A percentile compares a stretch with the other conserved stretches of the same genome.
Evolutionary conservation across 208 protist species (phyloP).

Genomic region (Crithidia bombi): DNA sequence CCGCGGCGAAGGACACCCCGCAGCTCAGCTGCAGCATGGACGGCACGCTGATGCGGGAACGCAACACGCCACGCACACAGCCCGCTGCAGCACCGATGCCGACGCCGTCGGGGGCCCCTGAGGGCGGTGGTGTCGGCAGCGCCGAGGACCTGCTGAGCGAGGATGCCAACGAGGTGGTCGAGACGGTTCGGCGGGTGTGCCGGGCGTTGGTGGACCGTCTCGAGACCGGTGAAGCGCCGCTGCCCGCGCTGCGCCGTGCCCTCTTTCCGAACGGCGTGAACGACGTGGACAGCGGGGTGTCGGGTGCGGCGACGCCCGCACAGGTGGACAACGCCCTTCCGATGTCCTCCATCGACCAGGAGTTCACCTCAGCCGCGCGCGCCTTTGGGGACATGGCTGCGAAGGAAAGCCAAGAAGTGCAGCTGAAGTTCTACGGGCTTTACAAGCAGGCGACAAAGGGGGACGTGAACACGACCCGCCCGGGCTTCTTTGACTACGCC

Average conservation of each 20-base stretch:
- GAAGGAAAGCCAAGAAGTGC: conserved; percentile 59
- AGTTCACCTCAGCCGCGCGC: conserved; percentile 64
- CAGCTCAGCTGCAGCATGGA: conserved; percentile 21
- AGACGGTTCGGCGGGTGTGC: conserved; percentile 43
- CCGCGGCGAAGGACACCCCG: background rate
- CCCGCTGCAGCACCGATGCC: conserved; percentile 18
- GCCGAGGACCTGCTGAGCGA: conserved; percentile 29
- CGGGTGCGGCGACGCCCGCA: conserved; percentile 9
- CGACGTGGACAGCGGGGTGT: conserved; percentile 13
- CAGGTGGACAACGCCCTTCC: conserved; percentile 26
- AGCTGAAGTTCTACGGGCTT: conserved; percentile 88
- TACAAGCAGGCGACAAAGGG: conserved; percentile 90
- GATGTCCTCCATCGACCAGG: conserved; percentile 37
- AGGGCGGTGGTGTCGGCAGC: conserved; percentile 7
- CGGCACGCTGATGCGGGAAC: conserved; percentile 18
- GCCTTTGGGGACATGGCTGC: conserved; percentile 54
- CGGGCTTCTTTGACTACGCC: conserved; percentile 83
- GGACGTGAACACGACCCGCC: conserved; percentile 71
- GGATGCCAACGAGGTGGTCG: conserved; percentile 33
- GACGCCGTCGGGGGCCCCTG: conserved; percentile 19
- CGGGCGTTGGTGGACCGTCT: conserved; percentile 46
- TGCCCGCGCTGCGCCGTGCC: conserved; percentile 39
- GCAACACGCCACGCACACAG: conserved; percentile 30
- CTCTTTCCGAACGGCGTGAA: conserved; percentile 41
- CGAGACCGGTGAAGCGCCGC: conserved; percentile 54